Percentiles rank a stretch among this genome's conserved stretches.
Conservation (phyloP, 2,329 filamentous ascomycete genomes). For the Penicillium brevicompactum region DNA sequence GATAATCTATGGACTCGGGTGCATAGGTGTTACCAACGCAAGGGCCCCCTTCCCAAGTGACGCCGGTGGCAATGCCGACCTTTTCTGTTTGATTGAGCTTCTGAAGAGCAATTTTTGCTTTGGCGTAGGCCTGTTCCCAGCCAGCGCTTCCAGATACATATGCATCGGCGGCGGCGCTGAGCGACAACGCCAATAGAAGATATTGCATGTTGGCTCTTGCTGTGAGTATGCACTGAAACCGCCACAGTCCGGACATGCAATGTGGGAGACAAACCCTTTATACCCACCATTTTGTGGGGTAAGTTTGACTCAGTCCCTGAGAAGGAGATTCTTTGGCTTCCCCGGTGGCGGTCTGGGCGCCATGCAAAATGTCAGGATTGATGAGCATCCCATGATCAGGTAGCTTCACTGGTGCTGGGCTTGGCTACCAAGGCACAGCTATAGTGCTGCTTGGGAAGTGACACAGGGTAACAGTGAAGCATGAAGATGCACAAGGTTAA, state of each 20-base stretch:
- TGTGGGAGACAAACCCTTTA: background rate
- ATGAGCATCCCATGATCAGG: background rate
- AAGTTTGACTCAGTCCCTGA: background rate
- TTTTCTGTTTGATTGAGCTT: constrained; percentile 27
- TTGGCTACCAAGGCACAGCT: background rate
- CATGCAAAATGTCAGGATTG: background rate
- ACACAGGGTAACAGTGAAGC: background rate
- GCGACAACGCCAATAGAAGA: constrained; percentile 5
- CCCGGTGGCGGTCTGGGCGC: background rate
- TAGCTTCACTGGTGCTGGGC: background rate
- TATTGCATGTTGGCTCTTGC: background rate
- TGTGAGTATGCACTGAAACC: too few relatives aligned
- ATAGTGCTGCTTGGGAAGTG: background rate
- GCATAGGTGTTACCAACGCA: constrained; percentile 37
- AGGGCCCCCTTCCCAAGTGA: constrained; percentile 31
- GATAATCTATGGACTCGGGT: constrained; percentile 30
- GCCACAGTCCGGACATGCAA: background rate
- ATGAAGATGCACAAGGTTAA: background rate
- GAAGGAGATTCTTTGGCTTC: background rate
- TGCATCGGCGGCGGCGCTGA: constrained; percentile 4
- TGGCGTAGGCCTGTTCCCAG: constrained; percentile 17
- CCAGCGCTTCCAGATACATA: constrained; percentile 4
- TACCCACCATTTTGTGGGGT: background rate
- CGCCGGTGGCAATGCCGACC: constrained; percentile 32
- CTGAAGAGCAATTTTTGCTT: constrained; percentile 12